Percentiles rank a stretch among this genome's conserved stretches.
Conservation (phyloP, 352 stramenopile genomes). For the Pythium volutum region DNA sequence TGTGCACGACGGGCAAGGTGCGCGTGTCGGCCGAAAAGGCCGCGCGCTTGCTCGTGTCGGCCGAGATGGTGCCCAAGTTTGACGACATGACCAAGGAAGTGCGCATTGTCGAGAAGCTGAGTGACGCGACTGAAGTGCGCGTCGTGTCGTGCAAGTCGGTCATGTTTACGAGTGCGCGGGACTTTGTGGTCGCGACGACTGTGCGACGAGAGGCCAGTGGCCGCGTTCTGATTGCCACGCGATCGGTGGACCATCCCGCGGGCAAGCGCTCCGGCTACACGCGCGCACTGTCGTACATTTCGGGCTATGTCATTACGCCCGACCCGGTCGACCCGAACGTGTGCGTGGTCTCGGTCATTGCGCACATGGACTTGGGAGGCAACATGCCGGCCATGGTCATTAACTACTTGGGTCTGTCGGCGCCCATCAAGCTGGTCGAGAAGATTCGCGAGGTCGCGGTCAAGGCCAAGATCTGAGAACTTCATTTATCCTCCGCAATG, state of each 20-base stretch:
- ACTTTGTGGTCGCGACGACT: constrained; percentile 72
- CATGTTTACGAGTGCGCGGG: constrained; percentile 72
- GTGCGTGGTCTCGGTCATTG: constrained; percentile 66
- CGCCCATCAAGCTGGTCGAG: constrained; percentile 81
- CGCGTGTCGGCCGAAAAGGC: constrained; percentile 51
- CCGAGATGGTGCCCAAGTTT: constrained; percentile 68
- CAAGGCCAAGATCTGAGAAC: constrained; percentile 12
- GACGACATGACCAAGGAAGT: constrained; percentile 83
- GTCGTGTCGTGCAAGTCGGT: constrained; percentile 59
- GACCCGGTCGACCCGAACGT: constrained; percentile 56
- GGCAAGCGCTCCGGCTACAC: constrained; percentile 36
- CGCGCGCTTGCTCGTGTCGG: constrained; percentile 43
- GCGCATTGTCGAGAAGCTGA: constrained; percentile 56
- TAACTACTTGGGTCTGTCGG: constrained; percentile 69
- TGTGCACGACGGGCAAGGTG: constrained; percentile 65
- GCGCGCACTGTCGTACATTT: constrained; percentile 41
- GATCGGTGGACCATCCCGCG: constrained; percentile 57
- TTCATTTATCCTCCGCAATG: not conserved
- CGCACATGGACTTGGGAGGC: constrained; percentile 77
- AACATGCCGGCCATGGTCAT: constrained; percentile 68
- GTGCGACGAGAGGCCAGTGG: constrained; percentile 44
- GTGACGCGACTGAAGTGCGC: constrained; percentile 58
- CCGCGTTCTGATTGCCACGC: constrained; percentile 65
- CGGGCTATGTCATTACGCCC: constrained; percentile 66
- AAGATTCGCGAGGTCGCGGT: constrained; percentile 44